Evolutionary conservation across 1,284 basidiomycete species (phyloP).

Genomic region (Ganoderma sinense): DNA sequence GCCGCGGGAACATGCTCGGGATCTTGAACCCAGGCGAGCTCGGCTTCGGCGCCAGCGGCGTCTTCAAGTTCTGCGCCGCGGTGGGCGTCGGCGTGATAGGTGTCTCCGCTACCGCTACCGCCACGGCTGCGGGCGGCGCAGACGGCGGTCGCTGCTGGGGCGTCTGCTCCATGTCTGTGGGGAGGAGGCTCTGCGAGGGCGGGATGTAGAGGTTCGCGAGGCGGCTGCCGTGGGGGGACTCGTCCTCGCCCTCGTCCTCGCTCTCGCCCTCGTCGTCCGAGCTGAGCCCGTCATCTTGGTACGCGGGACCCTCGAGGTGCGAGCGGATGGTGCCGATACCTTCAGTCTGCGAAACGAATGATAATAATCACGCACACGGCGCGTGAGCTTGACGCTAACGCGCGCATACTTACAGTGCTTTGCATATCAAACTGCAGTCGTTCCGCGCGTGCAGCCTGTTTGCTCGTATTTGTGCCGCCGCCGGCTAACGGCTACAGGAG

Average conservation of each 20-base stretch:
- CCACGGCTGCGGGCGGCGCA: conserved; percentile 13
- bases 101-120: conserved; percentile 23
- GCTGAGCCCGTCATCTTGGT: conserved; percentile 81
- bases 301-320: conserved; percentile 60
- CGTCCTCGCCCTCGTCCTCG: conserved; percentile 48
- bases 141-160: conserved; percentile 19
- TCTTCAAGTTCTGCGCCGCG: conserved; percentile 29
- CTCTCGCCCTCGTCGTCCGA: conserved; percentile 59
- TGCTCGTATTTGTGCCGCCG: no score
- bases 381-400: background rate
- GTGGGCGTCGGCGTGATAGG: conserved; percentile 32
- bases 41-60: conserved; percentile 36
- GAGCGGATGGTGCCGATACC: conserved; percentile 89
- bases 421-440: no score
- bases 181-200: conserved; percentile 17
- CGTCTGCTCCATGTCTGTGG: conserved; percentile 24
- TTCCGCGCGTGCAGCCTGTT: no score
- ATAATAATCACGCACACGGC: background rate
- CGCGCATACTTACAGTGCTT: no score
- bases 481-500: no score
- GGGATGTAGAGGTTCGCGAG: conserved; percentile 30
- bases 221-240: conserved; percentile 33
- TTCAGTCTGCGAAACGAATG: conserved; percentile 67
- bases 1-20: conserved; percentile 48
- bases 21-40: conserved; percentile 39